Conservation (phyloP, 768 basidiomycete species). For the Gloeopeniophorella convolvens region DNA sequence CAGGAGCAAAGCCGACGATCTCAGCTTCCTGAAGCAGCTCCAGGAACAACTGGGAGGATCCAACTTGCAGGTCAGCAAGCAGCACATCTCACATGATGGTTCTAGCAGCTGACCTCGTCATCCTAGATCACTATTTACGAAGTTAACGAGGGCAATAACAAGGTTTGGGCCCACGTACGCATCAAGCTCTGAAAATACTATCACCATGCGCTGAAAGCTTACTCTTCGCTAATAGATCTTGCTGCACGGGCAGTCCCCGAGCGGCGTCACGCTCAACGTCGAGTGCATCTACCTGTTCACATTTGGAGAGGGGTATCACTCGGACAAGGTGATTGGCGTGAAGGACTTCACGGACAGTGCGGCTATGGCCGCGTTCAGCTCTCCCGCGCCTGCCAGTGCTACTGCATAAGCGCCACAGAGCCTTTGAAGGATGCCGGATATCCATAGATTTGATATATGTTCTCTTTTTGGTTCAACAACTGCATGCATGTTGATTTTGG, state of each 20-base stretch:
- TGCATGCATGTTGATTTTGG: too few relatives aligned
- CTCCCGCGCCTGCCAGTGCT: too few relatives aligned
- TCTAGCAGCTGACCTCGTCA: too few relatives aligned
- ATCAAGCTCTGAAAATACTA: background rate
- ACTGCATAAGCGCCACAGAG: too few relatives aligned
- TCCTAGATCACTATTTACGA: conserved; percentile 4
- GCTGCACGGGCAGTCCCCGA: background rate
- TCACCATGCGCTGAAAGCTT: background rate
- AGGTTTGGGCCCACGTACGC: conserved; percentile 6
- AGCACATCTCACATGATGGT: too few relatives aligned
- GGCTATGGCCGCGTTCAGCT: background rate
- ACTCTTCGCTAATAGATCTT: too few relatives aligned
- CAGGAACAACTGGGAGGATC: background rate
- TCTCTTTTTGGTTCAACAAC: too few relatives aligned
- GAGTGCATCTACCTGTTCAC: conserved; percentile 6
- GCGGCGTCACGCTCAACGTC: background rate
- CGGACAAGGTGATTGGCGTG: background rate
- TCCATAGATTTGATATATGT: too few relatives aligned
- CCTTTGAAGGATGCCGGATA: too few relatives aligned
- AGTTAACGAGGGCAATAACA: background rate
- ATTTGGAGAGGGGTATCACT: background rate
- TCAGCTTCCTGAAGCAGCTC: background rate
- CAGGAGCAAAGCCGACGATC: conserved; percentile 3
- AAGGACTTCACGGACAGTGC: background rate
- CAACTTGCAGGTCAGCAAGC: background rate